Evolutionary conservation across 306 rosid genomes (phyloP), one percentile per base, ranked within the genome.

Genomic region (Cucurbita ficifolia): DNA sequence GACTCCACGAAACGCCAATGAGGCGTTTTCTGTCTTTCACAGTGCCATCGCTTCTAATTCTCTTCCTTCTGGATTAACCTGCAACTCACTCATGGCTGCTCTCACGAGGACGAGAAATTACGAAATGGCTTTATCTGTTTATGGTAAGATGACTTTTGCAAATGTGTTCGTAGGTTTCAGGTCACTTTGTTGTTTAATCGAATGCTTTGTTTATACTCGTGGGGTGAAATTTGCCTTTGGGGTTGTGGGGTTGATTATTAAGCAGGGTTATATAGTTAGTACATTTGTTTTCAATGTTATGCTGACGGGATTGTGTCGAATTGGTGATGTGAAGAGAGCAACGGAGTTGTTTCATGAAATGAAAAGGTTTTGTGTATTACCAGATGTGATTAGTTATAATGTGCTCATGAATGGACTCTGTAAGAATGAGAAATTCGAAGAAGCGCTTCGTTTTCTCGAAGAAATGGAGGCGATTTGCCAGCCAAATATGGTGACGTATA

Each of bases 401-500:
- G 84, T 78, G 4, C 79, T 94, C 46, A 43, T 90, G 58, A 79
- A 77, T 85, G 87, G 89, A n/a, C 76, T 90, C 1, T 88, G 98
- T 84, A 89, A 88, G 84, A 84, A 36, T 2, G 78, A 82, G 46
- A 84, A 74, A 57, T 82, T 86, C 67, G 76, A 78, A 53, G 92
- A 87, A 76, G 96, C 98, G 0, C 56, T 83, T 70, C 83, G 3
- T 59, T 79, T 90, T 81, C 76, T 94, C 24, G 79, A 56, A 79
- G 83, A 64, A 49, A 94, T 90, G 97, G 84, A 86, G 87, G 80
- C 50, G 63, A 80, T 67, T 57, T 84, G 81, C 74, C 71, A 48
- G 19, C 96, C 97, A 1, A 79, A 84, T 67, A 36, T 52, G 79
- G 82, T 81, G 42, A 87, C 97, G 0, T 89, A 81, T 82, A 46